Evolutionary conservation across 805 yeast genomes (phyloP).

Genomic region (Candida khao-thaluensis): DNA sequence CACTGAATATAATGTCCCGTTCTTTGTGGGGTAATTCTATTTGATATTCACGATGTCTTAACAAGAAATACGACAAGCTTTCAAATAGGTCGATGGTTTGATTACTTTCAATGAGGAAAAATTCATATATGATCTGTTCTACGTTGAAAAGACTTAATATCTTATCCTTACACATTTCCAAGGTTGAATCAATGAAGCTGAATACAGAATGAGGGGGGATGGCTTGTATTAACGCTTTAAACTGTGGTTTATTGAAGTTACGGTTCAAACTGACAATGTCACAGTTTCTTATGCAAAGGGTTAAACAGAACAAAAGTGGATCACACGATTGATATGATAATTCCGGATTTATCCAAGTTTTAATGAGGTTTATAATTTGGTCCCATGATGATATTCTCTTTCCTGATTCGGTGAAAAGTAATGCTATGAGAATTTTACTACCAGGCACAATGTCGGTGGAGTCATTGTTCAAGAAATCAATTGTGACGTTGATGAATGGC

Average conservation of each 20-base stretch:
- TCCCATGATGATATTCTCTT: slow-evolving; percentile 58
- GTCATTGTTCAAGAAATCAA: slow-evolving; percentile 6
- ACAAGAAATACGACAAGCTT: slow-evolving; percentile 12
- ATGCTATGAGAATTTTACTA: slow-evolving; percentile 36
- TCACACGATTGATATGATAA: slow-evolving; percentile 6
- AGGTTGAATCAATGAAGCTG: slow-evolving; percentile 10
- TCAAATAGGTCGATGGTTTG: slow-evolving; percentile 3
- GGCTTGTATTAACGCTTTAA: background rate
- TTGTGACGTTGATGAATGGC: slow-evolving; percentile 9
- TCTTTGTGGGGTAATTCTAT: slow-evolving; percentile 1
- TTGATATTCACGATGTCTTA: slow-evolving; percentile 10
- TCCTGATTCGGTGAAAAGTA: slow-evolving; percentile 71
- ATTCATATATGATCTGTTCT: slow-evolving; percentile 9
- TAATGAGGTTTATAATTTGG: slow-evolving; percentile 22
- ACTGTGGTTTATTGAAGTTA: slow-evolving; percentile 31
- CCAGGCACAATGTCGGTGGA: background rate
- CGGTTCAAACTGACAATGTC: slow-evolving; percentile 40
- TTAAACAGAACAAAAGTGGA: slow-evolving; percentile 38
- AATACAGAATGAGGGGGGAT: background rate
- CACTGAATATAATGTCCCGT: slow-evolving; percentile 2
- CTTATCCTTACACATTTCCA: slow-evolving; percentile 13
- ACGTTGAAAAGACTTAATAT: slow-evolving; percentile 6
- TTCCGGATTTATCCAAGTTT: slow-evolving; percentile 1
- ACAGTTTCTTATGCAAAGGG: slow-evolving; percentile 56
- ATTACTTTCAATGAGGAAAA: slow-evolving; percentile 9